Percentiles rank a stretch among this genome's conserved stretches.
phyloP scores from a whole-genome alignment of 768 basidiomycete species.

The Trametes maxima region DNA sequence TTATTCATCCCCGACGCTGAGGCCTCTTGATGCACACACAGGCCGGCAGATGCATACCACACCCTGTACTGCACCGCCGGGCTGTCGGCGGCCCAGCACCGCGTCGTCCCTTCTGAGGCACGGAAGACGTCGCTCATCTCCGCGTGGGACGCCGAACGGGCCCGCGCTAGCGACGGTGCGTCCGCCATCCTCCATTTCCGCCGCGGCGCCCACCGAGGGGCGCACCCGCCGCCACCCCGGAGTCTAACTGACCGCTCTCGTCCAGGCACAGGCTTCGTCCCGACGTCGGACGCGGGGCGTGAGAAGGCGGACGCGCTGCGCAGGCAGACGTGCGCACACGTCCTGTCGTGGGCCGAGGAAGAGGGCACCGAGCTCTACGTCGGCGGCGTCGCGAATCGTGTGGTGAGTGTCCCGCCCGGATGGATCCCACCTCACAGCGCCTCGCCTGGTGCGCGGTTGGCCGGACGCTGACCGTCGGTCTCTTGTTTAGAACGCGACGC shows the following conservation, averaged over 20 bases:
- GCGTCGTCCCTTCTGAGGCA: conserved; percentile 39
- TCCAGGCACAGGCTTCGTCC: conserved; percentile 12
- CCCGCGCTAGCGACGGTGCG: conserved; percentile 17
- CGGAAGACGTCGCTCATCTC: conserved; percentile 22
- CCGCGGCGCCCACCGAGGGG: not conserved
- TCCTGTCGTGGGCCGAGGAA: conserved; percentile 70
- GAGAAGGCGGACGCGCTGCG: conserved; percentile 39
- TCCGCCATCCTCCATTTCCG: conserved; percentile 6
- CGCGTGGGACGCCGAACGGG: conserved; percentile 23
- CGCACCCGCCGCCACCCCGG: conserved; percentile 8
- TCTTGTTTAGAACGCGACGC: conserved; percentile 69
- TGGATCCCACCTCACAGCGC: too few species aligned
- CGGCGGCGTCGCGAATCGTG: conserved; percentile 62
- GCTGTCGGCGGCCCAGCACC: conserved; percentile 86
- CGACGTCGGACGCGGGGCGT: conserved; percentile 18
- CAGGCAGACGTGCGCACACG: conserved; percentile 51
- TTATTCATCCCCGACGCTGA: not conserved
- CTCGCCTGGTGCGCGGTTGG: not conserved
- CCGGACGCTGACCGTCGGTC: not conserved
- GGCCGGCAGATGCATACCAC: conserved; percentile 92
- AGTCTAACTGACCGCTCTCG: conserved; percentile 7
- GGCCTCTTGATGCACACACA: conserved; percentile 33
- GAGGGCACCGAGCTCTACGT: conserved; percentile 57
- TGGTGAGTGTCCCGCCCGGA: conserved; percentile 47
- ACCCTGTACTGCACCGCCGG: conserved; percentile 93